Percentiles rank a stretch among this genome's conserved stretches.
phyloP scores from a whole-genome alignment of 108 stramenopile species.

The Discostella pseudostelligera region DNA sequence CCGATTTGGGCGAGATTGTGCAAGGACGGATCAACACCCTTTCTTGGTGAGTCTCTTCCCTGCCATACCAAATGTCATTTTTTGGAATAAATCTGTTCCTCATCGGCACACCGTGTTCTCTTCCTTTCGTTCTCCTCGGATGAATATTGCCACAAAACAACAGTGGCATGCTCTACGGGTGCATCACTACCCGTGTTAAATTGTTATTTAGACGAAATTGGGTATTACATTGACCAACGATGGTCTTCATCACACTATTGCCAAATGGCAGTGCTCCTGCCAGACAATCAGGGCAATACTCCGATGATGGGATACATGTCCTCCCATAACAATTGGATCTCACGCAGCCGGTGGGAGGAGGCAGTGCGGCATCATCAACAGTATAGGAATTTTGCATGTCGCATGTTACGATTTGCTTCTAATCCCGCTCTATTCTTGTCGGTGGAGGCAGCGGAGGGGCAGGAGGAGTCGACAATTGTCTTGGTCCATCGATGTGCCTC shows the following conservation, averaged over 20 bases:
- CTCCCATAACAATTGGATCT: constrained; percentile 16
- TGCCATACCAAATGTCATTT: neutral
- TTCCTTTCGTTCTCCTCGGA: neutral
- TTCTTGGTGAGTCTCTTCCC: constrained; percentile 7
- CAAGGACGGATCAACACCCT: constrained; percentile 32
- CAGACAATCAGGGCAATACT: constrained; percentile 17
- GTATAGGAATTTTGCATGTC: constrained; percentile 11
- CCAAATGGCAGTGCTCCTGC: constrained; percentile 18
- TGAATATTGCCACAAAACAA: neutral
- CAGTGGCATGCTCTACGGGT: constrained; percentile 37
- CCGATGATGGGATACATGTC: constrained; percentile 32
- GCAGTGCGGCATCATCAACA: too few relatives aligned
- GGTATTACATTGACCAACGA: constrained; percentile 27
- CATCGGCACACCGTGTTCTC: too few relatives aligned
- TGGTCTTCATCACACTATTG: constrained; percentile 10
- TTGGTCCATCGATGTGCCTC: constrained; percentile 1
- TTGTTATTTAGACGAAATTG: constrained; percentile 34
- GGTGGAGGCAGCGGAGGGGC: neutral
- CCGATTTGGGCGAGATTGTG: constrained; percentile 28
- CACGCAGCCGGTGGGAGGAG: neutral
- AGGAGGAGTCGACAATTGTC: neutral
- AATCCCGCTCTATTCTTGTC: neutral
- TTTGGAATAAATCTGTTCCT: too few relatives aligned
- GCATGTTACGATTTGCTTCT: constrained; percentile 24
- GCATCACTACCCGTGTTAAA: constrained; percentile 16